Conservation (phyloP, 2,329 filamentous ascomycete species). For the Podosphaera leucotricha region DNA sequence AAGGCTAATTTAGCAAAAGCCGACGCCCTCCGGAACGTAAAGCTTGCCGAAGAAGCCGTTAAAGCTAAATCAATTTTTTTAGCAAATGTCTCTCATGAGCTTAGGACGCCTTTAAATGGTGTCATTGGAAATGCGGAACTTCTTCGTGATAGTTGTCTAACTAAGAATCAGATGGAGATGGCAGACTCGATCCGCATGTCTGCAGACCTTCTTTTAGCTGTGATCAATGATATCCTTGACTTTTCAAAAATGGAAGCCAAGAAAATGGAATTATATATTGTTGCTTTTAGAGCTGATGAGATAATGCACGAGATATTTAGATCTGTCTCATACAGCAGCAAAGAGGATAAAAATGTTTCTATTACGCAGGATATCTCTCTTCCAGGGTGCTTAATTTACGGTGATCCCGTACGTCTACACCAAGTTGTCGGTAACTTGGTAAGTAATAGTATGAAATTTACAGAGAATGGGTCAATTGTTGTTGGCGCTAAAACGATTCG, state of each 20-base stretch:
- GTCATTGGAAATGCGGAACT: slow-evolving; percentile 79
- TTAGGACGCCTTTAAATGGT: slow-evolving; percentile 64
- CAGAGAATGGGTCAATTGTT: slow-evolving; percentile 63
- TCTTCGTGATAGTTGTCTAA: slow-evolving; percentile 49
- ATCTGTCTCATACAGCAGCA: slow-evolving; percentile 41
- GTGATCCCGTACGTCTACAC: slow-evolving; percentile 41
- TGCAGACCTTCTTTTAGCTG: slow-evolving; percentile 65
- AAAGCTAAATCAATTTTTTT: slow-evolving; percentile 66
- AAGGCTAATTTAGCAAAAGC: slow-evolving; percentile 58
- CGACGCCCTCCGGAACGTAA: slow-evolving; percentile 54
- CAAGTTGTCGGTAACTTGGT: slow-evolving; percentile 63
- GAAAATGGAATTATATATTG: slow-evolving; percentile 59
- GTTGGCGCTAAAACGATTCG: slow-evolving; percentile 52
- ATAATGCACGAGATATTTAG: slow-evolving; percentile 43
- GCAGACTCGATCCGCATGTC: slow-evolving; percentile 71
- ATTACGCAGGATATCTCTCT: slow-evolving; percentile 48
- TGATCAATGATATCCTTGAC: slow-evolving; percentile 92
- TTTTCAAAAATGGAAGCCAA: slow-evolving; percentile 87
- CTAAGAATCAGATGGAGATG: slow-evolving; percentile 60
- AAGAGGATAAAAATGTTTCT: slow-evolving; percentile 37
- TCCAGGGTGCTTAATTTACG: slow-evolving; percentile 42
- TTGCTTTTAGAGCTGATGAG: slow-evolving; percentile 42
- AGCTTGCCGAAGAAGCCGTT: slow-evolving; percentile 60
- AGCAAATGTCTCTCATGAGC: slow-evolving; percentile 58
- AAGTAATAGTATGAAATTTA: slow-evolving; percentile 87